Evolutionary conservation across 2,329 filamentous ascomycete species (phyloP).

Genomic region (Penicillium hordei): DNA sequence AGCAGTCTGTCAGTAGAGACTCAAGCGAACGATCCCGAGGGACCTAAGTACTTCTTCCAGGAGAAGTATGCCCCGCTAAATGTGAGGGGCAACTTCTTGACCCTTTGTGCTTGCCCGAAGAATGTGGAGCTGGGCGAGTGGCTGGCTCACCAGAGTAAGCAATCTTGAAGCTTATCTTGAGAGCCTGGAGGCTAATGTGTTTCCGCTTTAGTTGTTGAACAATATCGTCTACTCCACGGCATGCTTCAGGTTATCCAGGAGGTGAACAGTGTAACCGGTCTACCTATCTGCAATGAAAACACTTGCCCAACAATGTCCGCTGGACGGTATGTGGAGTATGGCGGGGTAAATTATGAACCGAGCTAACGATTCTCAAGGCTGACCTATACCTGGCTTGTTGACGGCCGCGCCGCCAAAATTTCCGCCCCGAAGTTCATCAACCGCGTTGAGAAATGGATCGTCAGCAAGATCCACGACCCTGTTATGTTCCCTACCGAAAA

Average conservation of each 20-base stretch:
- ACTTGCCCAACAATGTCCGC: constrained; percentile 92
- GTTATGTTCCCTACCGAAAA: constrained; percentile 88
- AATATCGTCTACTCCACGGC: constrained; percentile 83
- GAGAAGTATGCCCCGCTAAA: constrained; percentile 71
- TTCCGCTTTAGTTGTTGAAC: constrained; percentile 73
- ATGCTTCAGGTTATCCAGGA: constrained; percentile 88
- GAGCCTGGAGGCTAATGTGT: constrained; percentile 11
- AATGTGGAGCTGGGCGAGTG: constrained; percentile 93
- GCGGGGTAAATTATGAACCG: constrained; percentile 12
- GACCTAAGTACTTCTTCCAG: constrained; percentile 53
- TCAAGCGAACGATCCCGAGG: constrained; percentile 42
- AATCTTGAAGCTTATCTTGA: neutral
- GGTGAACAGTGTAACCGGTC: constrained; percentile 71
- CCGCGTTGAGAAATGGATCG: constrained; percentile 95
- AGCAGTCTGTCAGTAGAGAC: constrained; percentile 40
- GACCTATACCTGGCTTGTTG: constrained; percentile 95
- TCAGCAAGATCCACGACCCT: constrained; percentile 88
- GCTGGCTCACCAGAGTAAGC: constrained; percentile 87
- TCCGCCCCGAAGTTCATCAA: constrained; percentile 92
- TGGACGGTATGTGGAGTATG: constrained; percentile 67
- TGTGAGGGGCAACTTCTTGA: constrained; percentile 97
- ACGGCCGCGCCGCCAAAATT: constrained; percentile 83
- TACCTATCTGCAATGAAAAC: constrained; percentile 77
- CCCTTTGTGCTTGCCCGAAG: constrained; percentile 85
- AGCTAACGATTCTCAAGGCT: constrained; percentile 57